Evolutionary conservation across 2,329 filamentous ascomycete genomes (phyloP).

Genomic region (Beauveria pseudobassiana): DNA sequence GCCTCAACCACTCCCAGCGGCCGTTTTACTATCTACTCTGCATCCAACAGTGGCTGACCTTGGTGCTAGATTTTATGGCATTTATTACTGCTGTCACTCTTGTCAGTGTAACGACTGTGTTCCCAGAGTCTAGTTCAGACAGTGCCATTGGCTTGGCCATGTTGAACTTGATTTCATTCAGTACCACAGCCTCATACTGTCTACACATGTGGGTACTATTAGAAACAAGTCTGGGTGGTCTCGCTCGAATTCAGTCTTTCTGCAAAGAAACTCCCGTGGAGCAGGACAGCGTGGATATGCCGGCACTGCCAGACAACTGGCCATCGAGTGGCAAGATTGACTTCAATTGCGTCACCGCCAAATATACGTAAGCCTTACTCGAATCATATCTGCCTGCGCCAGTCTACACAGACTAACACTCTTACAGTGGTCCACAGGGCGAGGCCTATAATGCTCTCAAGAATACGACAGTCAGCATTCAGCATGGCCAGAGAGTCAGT

Average conservation of each 20-base stretch:
- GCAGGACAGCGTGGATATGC: neutral
- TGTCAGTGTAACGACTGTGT: slow-evolving; percentile 33
- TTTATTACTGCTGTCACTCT: slow-evolving; percentile 36
- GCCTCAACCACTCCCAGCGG: slow-evolving; percentile 43
- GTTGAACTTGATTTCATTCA: slow-evolving; percentile 19
- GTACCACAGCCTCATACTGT: slow-evolving; percentile 13
- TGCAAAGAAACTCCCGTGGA: neutral
- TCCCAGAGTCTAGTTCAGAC: slow-evolving; percentile 5
- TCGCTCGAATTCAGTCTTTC: neutral
- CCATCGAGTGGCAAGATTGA: slow-evolving; percentile 3
- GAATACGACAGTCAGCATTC: slow-evolving; percentile 13
- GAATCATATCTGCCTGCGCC: too few species aligned
- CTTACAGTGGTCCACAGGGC: neutral
- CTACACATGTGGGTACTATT: neutral
- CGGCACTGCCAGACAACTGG: neutral
- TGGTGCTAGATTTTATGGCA: slow-evolving; percentile 40
- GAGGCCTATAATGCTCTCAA: slow-evolving; percentile 1
- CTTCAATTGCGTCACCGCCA: slow-evolving; percentile 8
- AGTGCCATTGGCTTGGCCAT: slow-evolving; percentile 13
- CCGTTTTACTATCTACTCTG: slow-evolving; percentile 48
- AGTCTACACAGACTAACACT: too few species aligned
- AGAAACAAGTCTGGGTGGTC: neutral
- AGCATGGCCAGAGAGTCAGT: slow-evolving; percentile 17
- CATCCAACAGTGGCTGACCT: slow-evolving; percentile 46
- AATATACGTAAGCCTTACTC: neutral